These are phyloP conservation scores for Pyracantha coccinea DNA, from an alignment of 331 rosid genomes.

Conservation along the genomic window DNA sequence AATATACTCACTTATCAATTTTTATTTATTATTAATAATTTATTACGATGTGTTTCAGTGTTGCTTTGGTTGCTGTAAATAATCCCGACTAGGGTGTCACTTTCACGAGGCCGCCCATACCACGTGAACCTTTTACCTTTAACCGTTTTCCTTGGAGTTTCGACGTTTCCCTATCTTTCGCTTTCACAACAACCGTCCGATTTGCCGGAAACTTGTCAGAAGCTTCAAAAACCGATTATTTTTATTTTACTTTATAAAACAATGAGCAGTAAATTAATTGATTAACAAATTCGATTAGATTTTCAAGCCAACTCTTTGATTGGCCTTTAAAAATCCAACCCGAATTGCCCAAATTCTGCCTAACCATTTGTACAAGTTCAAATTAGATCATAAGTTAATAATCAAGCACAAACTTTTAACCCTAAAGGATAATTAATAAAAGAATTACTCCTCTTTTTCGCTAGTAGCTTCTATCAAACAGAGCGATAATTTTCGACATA, in stretches of 20 bases:
- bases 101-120: background rate
- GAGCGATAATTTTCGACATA: background rate
- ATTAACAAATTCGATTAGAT: background rate
- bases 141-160: background rate
- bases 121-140: conserved; percentile 16
- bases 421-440: background rate
- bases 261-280: background rate
- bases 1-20: too few species aligned
- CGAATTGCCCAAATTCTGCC: background rate
- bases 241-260: too few species aligned
- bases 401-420: background rate
- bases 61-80: too few species aligned
- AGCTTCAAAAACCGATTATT: background rate
- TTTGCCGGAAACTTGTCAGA: background rate
- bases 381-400: background rate
- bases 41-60: too few species aligned
- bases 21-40: too few species aligned
- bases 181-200: conserved; percentile 6
- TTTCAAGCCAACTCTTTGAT: background rate
- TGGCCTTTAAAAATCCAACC: background rate
- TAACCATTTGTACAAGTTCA: background rate
- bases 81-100: background rate
- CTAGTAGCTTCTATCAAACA: too few species aligned
- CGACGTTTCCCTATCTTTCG: background rate
- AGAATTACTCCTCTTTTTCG: too few species aligned